Evolutionary conservation across 495 filamentous ascomycete species (phyloP), one percentile per base, ranked within the genome.

Genomic region (Xylaria curta): DNA sequence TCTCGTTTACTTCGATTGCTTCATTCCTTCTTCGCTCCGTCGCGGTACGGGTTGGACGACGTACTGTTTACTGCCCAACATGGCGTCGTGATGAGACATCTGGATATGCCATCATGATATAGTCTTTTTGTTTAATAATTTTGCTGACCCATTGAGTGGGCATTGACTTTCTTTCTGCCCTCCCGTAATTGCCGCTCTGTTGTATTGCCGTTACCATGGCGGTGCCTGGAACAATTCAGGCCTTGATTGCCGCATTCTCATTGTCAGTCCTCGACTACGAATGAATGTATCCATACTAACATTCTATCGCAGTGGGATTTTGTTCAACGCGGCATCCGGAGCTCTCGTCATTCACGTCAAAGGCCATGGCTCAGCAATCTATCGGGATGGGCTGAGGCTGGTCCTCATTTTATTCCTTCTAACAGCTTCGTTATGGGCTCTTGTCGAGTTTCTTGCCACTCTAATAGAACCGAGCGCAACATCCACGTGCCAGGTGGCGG

Each of bases 301-400:
- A 60, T 59, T 61, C 73, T n/a, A 75, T 67, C 62, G 49, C 64
- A 87, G 85, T 77, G 87, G 87, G 53, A 84, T 85, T 56, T 78
- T 87, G 36, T 80, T 87, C 66, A 85, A 87, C 73, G 84, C 85
- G 71, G 85, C 87, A 56, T 82, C 84, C 51, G 83, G 82, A 62
- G 83, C 83, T 40, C 76, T 87, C 77, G 81, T 87, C 79, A 81
- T 87, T 74, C 85, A 83, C 74, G 76, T 81, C 74, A 85, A 82
- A 68, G 84, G 84, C 68, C 81, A 85, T 83, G 85, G 83, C 68
- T 78, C 81, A 49, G 70, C 82, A 31, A 77, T 86, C 62, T 84
- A 87, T 75, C 78, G 83, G 81, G 86, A 89, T 83, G 84, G 86
- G 84, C 83, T 82, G 87, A 89, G 87, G 87, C 87, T 89, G 87